Evolutionary conservation across 2,329 filamentous ascomycete genomes (phyloP).

Genomic region (Pseudogymnoascus sp.): DNA sequence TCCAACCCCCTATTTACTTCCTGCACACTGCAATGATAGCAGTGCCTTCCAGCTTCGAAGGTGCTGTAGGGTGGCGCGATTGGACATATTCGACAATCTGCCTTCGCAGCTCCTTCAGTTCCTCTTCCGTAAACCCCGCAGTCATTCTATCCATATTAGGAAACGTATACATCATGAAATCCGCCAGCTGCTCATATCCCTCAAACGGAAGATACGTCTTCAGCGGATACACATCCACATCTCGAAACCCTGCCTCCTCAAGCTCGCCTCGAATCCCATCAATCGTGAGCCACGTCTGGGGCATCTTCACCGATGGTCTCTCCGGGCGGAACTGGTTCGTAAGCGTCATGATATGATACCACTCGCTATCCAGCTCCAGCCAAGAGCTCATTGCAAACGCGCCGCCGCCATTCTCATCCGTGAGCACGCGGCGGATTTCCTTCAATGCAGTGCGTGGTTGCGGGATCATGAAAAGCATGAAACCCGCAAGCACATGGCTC

Average conservation of each 20-base stretch:
- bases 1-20: background rate
- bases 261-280: conserved; percentile 10
- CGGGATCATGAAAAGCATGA: background rate
- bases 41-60: background rate
- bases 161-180: conserved; percentile 5
- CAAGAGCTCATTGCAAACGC: conserved; percentile 10
- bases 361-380: background rate
- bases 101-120: background rate
- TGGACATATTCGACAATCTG: conserved; percentile 11
- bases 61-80: background rate
- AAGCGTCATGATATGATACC: conserved; percentile 8
- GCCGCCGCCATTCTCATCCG: background rate
- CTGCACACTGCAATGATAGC: conserved; percentile 12
- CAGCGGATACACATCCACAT: conserved; percentile 9
- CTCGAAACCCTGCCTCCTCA: conserved; percentile 8
- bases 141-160: conserved; percentile 10
- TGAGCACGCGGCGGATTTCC: background rate
- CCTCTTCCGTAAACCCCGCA: background rate
- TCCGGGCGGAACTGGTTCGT: conserved; percentile 1
- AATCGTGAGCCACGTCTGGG: conserved; percentile 3
- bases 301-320: background rate
- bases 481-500: background rate
- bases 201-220: conserved; percentile 13
- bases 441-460: background rate
- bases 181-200: background rate